phyloP scores from a whole-genome alignment of 441 rosid species.

The Erodium moschatum region DNA sequence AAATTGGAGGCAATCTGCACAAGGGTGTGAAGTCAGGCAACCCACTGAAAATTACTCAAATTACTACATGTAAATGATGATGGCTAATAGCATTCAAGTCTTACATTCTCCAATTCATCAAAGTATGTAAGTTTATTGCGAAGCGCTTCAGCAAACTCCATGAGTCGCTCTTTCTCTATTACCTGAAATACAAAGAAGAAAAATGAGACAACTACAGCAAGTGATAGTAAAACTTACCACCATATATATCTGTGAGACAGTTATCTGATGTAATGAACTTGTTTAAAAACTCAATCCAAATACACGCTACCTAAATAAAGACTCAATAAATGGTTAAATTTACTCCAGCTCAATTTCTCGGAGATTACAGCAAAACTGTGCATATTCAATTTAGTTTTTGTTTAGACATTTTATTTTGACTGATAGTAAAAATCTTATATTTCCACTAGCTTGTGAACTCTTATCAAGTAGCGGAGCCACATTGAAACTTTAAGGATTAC shows the following conservation, averaged over 20 bases:
- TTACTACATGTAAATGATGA: slow-evolving; percentile 3
- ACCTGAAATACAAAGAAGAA: slow-evolving; percentile 35
- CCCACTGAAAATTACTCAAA: slow-evolving; percentile 9
- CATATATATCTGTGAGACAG: neutral
- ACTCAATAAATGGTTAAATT: neutral
- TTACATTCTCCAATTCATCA: slow-evolving; percentile 99
- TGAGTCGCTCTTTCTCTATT: slow-evolving; percentile 76
- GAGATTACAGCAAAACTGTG: neutral
- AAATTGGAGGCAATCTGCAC: slow-evolving; percentile 77
- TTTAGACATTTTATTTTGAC: neutral
- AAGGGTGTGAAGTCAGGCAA: slow-evolving; percentile 17
- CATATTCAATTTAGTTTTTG: neutral
- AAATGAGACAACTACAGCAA: slow-evolving; percentile 16
- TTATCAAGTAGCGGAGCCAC: neutral
- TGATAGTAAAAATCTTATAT: neutral
- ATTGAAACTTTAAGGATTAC: neutral
- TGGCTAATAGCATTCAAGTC: slow-evolving; percentile 39
- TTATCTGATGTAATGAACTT: neutral
- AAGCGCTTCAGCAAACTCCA: slow-evolving; percentile 91
- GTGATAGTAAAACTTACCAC: neutral
- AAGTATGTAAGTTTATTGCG: slow-evolving; percentile 85
- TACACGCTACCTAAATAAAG: neutral
- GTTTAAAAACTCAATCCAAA: neutral
- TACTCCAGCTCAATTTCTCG: neutral
- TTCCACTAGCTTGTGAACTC: neutral